A percentile compares a stretch with the other conserved stretches of the same genome.
phyloP scores from a whole-genome alignment of 148 eudicot species.

The Vaccinium vitisidaea region DNA sequence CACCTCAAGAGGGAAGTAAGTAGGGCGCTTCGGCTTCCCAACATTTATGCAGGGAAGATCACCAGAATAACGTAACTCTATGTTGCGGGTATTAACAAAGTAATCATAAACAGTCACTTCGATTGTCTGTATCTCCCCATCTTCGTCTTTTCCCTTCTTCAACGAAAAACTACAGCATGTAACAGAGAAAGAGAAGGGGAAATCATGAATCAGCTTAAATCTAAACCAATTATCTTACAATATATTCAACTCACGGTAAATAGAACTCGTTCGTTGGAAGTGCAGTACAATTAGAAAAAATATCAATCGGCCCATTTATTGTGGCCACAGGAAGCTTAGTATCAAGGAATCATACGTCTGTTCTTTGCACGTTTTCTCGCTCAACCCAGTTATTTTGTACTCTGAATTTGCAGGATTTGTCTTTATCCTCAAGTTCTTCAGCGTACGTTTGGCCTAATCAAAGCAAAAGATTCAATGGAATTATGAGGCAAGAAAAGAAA shows the following conservation, averaged over 20 bases:
- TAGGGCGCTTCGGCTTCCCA: slow-evolving; percentile 67
- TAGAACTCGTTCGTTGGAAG: background rate
- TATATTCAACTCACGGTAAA: background rate
- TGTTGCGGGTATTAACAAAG: slow-evolving; percentile 42
- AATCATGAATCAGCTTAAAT: background rate
- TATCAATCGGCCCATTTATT: background rate
- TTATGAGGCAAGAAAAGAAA: background rate
- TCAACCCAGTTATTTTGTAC: slow-evolving; percentile 55
- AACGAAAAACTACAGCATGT: slow-evolving; percentile 43
- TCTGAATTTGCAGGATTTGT: slow-evolving; percentile 43
- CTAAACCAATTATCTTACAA: background rate
- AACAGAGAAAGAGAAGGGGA: background rate
- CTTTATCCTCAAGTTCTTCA: slow-evolving; percentile 54
- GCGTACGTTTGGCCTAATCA: slow-evolving; percentile 51
- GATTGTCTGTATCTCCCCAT: slow-evolving; percentile 32
- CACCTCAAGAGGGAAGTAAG: slow-evolving; percentile 76
- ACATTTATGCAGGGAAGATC: slow-evolving; percentile 68
- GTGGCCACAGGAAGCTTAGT: background rate
- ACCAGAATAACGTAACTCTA: slow-evolving; percentile 38
- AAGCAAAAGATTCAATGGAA: background rate
- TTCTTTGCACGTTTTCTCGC: slow-evolving; percentile 45
- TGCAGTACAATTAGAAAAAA: background rate
- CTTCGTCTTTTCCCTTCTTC: slow-evolving; percentile 25
- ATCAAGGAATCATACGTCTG: slow-evolving; percentile 27
- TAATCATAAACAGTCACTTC: slow-evolving; percentile 66